Evolutionary conservation across 2,329 filamentous ascomycete species (phyloP).

Genomic region (Claviceps cyperi): DNA sequence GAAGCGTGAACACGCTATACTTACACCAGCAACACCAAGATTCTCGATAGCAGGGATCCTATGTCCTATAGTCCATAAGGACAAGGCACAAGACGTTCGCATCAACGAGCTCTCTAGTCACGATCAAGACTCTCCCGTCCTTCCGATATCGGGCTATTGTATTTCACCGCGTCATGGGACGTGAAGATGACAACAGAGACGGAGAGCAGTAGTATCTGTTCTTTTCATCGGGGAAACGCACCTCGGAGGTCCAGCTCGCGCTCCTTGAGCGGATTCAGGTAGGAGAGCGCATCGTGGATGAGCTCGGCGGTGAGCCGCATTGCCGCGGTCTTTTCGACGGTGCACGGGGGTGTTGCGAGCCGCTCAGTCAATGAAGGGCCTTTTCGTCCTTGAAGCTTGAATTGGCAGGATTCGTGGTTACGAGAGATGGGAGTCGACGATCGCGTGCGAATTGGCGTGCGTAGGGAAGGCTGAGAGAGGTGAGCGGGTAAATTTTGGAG

Average conservation of each 20-base stretch:
- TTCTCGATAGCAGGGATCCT: conserved; percentile 97
- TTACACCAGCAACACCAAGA: conserved; percentile 79
- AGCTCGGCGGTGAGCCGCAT: conserved; percentile 97
- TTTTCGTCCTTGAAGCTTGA: too few species aligned
- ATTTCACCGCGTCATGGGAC: neutral
- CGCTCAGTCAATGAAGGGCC: too few species aligned
- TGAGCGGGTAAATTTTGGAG: too few species aligned
- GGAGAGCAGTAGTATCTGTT: conserved; percentile 74
- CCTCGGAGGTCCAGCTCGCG: conserved; percentile 98
- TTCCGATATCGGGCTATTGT: neutral
- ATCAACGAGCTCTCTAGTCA: conserved; percentile 59
- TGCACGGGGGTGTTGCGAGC: too few species aligned
- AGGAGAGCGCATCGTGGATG: conserved; percentile 87
- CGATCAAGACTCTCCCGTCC: conserved; percentile 30
- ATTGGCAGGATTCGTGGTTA: too few species aligned
- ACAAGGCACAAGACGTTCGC: conserved; percentile 34
- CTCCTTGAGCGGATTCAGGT: conserved; percentile 97
- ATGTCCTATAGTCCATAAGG: conserved; percentile 57
- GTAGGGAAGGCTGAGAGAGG: too few species aligned
- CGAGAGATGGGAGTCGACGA: too few species aligned
- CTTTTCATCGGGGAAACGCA: conserved; percentile 59
- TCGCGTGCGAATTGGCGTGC: too few species aligned
- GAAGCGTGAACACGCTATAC: conserved; percentile 20
- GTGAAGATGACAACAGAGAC: conserved; percentile 1
- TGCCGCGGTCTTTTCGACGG: conserved; percentile 10